Evolutionary conservation across 495 filamentous ascomycete genomes (phyloP).

Genomic region (Aspergillus diversus): DNA sequence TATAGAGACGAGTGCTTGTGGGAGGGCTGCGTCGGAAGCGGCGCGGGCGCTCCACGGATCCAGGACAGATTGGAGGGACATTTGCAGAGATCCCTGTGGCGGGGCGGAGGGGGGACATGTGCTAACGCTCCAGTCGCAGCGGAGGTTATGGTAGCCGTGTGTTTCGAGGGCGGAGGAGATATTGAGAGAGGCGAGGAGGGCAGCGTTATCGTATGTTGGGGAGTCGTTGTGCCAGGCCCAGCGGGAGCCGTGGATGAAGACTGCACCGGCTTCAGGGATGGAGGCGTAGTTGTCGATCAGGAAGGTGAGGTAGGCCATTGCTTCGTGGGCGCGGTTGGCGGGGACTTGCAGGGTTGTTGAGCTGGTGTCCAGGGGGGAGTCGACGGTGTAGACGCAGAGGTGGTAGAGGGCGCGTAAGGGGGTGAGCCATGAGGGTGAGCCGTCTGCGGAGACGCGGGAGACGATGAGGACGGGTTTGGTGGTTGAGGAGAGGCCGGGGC

Average conservation of each 20-base stretch:
- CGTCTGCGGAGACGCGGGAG: constrained; percentile 39
- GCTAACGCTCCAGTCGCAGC: constrained; percentile 50
- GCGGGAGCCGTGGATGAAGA: constrained; percentile 50
- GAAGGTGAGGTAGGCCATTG: constrained; percentile 68
- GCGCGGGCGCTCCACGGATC: constrained; percentile 46
- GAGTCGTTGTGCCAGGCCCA: constrained; percentile 52
- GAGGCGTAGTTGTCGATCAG: constrained; percentile 67
- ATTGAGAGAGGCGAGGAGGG: constrained; percentile 40
- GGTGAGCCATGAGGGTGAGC: constrained; percentile 42
- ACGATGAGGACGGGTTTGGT: constrained; percentile 46
- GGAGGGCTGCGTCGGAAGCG: constrained; percentile 41
- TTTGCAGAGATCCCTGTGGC: constrained; percentile 45
- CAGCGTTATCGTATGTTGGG: constrained; percentile 45
- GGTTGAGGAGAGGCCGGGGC: constrained; percentile 35
- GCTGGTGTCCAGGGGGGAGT: constrained; percentile 46
- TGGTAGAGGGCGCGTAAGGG: constrained; percentile 38
- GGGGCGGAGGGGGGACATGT: constrained; percentile 37
- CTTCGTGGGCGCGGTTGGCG: constrained; percentile 69
- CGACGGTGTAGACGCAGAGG: constrained; percentile 57
- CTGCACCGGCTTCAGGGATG: constrained; percentile 51
- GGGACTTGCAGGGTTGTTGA: constrained; percentile 54
- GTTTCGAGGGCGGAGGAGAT: constrained; percentile 34
- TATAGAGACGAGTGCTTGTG: constrained; percentile 34
- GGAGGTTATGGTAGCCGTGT: constrained; percentile 48
- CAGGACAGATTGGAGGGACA: constrained; percentile 36